Evolutionary conservation across 129 eudicot genomes (phyloP), one percentile per base, ranked within the genome.

Genomic region (Ambrosia trifida): DNA sequence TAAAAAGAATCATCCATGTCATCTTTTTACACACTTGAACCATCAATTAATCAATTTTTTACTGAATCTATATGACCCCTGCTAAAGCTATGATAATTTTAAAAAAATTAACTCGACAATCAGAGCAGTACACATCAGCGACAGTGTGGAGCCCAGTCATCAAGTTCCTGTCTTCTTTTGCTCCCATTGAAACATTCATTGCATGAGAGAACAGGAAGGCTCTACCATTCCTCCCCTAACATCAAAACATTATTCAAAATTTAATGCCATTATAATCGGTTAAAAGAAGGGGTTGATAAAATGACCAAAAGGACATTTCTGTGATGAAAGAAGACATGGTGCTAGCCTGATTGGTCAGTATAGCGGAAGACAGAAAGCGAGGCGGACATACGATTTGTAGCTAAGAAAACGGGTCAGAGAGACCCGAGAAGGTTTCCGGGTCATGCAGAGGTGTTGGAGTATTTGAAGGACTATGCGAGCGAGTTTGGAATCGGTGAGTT

Each of bases 121-220:
- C 95, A 47, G 83, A 78, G 60, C 98, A 92, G 46, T 74, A 68
- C 36, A 92, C 76, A 61, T 92, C 96, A 19, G 95, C 98, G 75
- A 92, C 96, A 3, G 91, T 89, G 88, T 92, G 96, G 38, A 86
- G 95, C n/a, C 98, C 98, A 4, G 98, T 92, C 86, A 89, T 81
- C 14, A 92, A 91, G 60, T 79, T 72, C 43, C 96, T 62, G 72
- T 89, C 91, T 72, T 92, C 98, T 78, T 89, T 86, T 9, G 86
- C 70, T 35, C 98, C 98, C 60, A 83, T 75, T 2, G 67, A 66
- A 35, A 89, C 60, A 64, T 92, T 92, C 88, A 92, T 89, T 0
- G 88, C 91, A 61, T 92, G 98, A 4, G 95, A 86, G 80, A 92
- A 85, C 79, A 89, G 71, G 71, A 92, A 89, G 5, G 98, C 98